Percentiles rank a stretch among this genome's conserved stretches.
Evolutionary conservation across 73 alveolate genomes (phyloP).

Genomic region (Uronychia binucleata): DNA sequence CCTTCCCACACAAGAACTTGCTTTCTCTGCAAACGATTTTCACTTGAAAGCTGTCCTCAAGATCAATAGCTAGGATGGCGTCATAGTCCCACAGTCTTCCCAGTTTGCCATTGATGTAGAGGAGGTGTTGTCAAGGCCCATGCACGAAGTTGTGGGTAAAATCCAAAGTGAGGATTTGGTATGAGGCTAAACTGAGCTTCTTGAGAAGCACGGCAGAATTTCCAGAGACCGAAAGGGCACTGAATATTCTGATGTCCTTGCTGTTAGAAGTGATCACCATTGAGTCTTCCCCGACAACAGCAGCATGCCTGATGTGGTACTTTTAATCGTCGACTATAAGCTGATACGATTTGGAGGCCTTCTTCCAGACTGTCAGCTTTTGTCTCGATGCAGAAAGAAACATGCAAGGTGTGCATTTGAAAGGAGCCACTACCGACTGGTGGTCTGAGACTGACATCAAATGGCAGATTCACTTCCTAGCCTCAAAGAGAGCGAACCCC

Average conservation of each 20-base stretch:
- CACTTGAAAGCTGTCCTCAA: neutral
- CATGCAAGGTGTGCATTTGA: no score
- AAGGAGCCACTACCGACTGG: no score
- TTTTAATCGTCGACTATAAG: neutral
- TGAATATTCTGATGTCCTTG: neutral
- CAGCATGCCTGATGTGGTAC: neutral
- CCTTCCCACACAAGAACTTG: neutral
- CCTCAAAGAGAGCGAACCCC: no score
- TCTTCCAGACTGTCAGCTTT: neutral
- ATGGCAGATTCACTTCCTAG: no score
- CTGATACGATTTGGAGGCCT: neutral
- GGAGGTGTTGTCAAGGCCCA: neutral
- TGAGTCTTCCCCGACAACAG: neutral
- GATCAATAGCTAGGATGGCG: neutral
- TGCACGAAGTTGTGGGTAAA: neutral
- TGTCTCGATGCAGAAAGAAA: neutral
- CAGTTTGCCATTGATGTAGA: neutral
- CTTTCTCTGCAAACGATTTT: neutral
- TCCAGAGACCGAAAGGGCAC: neutral
- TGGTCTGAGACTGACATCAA: no score
- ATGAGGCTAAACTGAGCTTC: neutral
- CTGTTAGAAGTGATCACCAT: neutral
- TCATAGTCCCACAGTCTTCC: neutral
- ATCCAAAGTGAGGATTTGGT: neutral
- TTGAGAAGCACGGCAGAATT: neutral